phyloP scores from a whole-genome alignment of 108 stramenopile genomes.

The Aurantiochytrium sp. region DNA sequence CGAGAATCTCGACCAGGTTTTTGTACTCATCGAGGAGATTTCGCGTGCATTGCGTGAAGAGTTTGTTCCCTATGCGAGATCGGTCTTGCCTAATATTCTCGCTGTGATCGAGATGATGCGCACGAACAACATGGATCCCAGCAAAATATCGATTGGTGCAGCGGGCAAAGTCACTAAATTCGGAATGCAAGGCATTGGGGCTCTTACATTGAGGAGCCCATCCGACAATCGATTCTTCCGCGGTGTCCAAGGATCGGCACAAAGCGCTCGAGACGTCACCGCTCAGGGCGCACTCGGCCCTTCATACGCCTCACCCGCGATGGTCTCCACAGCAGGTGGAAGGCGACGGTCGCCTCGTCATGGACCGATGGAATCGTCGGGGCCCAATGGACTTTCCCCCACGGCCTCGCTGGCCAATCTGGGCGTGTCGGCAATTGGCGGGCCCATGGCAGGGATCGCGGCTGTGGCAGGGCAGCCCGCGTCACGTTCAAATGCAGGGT shows the following conservation, averaged over 20 bases:
- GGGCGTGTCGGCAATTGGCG: neutral
- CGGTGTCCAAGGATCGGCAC: neutral
- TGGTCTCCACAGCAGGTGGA: too few species aligned
- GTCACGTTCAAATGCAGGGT: neutral
- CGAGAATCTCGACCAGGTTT: constrained; percentile 71
- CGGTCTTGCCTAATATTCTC: neutral
- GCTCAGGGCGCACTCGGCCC: neutral
- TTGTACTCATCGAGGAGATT: constrained; percentile 45
- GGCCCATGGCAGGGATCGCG: neutral
- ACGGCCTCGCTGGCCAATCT: neutral
- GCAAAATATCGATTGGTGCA: neutral
- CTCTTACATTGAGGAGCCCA: too few species aligned
- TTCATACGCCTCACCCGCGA: neutral
- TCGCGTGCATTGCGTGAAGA: constrained; percentile 73
- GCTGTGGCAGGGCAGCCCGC: neutral
- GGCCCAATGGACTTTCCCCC: neutral
- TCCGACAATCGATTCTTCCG: too few species aligned
- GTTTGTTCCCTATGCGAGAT: constrained; percentile 60
- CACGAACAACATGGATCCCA: neutral
- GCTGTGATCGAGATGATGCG: constrained; percentile 4
- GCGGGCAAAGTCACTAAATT: neutral
- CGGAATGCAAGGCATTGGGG: neutral
- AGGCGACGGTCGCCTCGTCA: neutral
- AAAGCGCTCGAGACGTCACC: neutral
- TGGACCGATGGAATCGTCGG: neutral